Evolutionary conservation across 2,329 filamentous ascomycete genomes (phyloP).

Genomic region (Cladorrhinum sp.): DNA sequence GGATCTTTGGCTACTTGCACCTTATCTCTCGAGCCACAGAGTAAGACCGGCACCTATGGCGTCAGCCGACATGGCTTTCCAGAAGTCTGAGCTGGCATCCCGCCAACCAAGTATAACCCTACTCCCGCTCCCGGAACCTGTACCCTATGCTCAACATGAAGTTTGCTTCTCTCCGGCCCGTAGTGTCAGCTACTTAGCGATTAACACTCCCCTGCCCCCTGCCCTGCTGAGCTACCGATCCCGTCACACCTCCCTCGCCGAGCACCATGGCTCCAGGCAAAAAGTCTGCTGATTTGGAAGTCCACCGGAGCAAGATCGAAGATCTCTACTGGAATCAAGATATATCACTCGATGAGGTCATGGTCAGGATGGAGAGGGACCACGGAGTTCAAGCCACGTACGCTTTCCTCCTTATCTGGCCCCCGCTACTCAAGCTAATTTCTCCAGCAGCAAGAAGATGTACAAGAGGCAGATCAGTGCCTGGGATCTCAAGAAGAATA

Average conservation of each 20-base stretch:
- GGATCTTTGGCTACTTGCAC: neutral
- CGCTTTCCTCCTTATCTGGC: neutral
- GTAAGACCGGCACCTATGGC: neutral
- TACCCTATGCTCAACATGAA: neutral
- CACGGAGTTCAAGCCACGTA: constrained; percentile 26
- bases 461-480: constrained; percentile 25
- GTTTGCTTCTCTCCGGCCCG: neutral
- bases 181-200: neutral
- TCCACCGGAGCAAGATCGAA: constrained; percentile 19
- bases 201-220: neutral
- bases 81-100: neutral
- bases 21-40: neutral
- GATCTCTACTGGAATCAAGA: constrained; percentile 25
- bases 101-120: neutral
- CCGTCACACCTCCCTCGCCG: neutral
- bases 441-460: constrained; percentile 20
- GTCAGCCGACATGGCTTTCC: neutral
- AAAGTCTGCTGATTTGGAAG: constrained; percentile 18
- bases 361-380: constrained; percentile 22
- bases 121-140: neutral
- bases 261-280: constrained; percentile 12
- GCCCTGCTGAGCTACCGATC: neutral
- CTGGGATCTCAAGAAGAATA: constrained; percentile 26
- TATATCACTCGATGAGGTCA: constrained; percentile 24
- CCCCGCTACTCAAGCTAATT: neutral